These are phyloP conservation scores for Euptelea pleiosperma DNA, from an alignment of 164 flowering plant species.

Conservation along the genomic window DNA sequence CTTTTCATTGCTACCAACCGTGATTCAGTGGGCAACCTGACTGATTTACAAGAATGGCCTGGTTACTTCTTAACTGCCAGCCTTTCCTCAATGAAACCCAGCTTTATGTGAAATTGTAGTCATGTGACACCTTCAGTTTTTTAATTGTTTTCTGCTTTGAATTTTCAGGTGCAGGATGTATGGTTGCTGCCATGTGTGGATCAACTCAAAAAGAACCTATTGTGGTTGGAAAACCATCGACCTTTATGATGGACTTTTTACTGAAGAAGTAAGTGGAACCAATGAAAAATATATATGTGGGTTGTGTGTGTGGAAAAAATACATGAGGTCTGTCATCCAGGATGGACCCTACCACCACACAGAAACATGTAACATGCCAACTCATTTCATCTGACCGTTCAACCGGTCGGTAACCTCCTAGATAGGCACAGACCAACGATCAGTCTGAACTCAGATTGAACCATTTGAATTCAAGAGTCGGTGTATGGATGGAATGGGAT, in stretches of 20 bases:
- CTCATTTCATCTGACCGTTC: too few species aligned
- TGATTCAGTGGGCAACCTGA: slow-evolving; percentile 84
- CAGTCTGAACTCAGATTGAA: too few species aligned
- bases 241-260: slow-evolving; percentile 86
- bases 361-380: too few species aligned
- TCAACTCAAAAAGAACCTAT: slow-evolving; percentile 83
- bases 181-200: slow-evolving; percentile 90
- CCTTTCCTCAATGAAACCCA: neutral
- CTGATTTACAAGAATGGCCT: slow-evolving; percentile 93
- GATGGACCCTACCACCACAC: too few species aligned
- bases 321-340: too few species aligned
- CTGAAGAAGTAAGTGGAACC: slow-evolving; percentile 50
- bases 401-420: too few species aligned
- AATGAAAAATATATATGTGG: neutral
- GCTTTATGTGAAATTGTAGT: neutral
- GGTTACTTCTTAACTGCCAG: slow-evolving; percentile 35
- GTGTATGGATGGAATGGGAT: too few species aligned
- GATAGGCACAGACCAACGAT: too few species aligned
- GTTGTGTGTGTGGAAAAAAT: neutral
- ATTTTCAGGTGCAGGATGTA: slow-evolving; percentile 88
- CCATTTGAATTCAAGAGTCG: too few species aligned
- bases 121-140: neutral
- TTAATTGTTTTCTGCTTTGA: neutral
- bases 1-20: slow-evolving; percentile 90
- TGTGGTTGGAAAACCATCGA: slow-evolving; percentile 95